Evolutionary conservation across 352 stramenopile genomes (phyloP).

Genomic region (Paralagenidium karlingii): DNA sequence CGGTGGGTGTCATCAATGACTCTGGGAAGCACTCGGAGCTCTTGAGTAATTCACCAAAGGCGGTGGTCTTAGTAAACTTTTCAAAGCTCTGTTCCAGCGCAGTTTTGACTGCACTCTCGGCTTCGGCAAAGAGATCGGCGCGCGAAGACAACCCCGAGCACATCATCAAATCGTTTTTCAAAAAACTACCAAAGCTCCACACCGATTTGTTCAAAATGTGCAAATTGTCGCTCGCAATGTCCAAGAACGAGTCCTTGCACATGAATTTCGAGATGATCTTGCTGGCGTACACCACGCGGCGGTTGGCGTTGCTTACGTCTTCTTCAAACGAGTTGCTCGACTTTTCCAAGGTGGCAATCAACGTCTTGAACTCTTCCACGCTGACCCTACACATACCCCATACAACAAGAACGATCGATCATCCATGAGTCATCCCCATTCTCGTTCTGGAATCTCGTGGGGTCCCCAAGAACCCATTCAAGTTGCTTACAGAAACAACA

Average conservation of each 20-base stretch:
- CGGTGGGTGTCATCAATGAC: not conserved
- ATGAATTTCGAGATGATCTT: slow-evolving; percentile 85
- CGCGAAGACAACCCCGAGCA: slow-evolving; percentile 60
- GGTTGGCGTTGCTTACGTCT: slow-evolving; percentile 10
- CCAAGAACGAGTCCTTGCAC: slow-evolving; percentile 63
- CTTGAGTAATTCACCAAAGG: slow-evolving; percentile 35
- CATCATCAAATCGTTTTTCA: slow-evolving; percentile 64
- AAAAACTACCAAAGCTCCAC: slow-evolving; percentile 56
- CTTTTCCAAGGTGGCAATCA: slow-evolving; percentile 10
- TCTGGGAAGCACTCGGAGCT: not conserved
- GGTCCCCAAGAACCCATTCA: not conserved
- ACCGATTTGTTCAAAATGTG: slow-evolving; percentile 73
- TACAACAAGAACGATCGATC: not conserved
- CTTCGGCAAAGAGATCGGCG: slow-evolving; percentile 65
- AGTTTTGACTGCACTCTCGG: slow-evolving; percentile 54
- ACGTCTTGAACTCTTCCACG: slow-evolving; percentile 81
- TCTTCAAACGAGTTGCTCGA: slow-evolving; percentile 3
- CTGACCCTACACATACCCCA: slow-evolving; percentile 29
- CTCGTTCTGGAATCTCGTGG: not conserved
- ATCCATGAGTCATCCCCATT: not conserved
- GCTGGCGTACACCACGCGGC: slow-evolving; percentile 57
- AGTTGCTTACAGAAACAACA: slow-evolving; percentile 57
- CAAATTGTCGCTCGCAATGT: slow-evolving; percentile 68
- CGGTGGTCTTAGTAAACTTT: slow-evolving; percentile 35
- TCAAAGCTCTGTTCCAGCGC: slow-evolving; percentile 59